Base-by-base conservation (phyloP, 306 rosid species). In the Quercus parvula region DNA sequence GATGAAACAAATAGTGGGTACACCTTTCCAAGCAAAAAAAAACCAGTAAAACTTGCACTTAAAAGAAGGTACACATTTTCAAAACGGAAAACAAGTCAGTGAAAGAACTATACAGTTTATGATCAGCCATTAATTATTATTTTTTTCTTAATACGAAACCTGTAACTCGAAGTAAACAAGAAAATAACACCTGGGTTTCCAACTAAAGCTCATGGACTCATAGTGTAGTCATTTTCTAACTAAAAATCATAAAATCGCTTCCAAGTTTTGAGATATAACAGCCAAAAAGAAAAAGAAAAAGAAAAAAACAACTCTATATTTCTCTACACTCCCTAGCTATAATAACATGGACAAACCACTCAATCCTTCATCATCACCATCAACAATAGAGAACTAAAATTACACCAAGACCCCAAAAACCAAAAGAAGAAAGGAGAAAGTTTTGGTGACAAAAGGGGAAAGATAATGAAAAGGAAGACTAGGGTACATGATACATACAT, bases 61-160 rank as follows among this genome's bases (percentile, higher is more conserved):
- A 82, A 84, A 87, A 74, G 88, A 79, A 73, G 89, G 90, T 73
- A 81, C 94, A 78, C 59, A 81, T 77, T 85, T 90, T 89, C 86
- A 77, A 84, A 74, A 73, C 35, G 61, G 70, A 70, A 71, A 59
- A 72, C 33, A 25, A 82, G 84, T 74, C 84, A 58, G 80, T 18
- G 64, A 25, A 70, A 70, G 75, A 85, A 70, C 79, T 80, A 51
- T 62, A 73, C 81, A 18, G 49, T 11, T 49, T 49, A 67, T 14
- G 72, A 68, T 68, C 54, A 35, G 72, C 54, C 52, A 35, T 38
- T 35, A 35, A 35, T 35, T 41, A 2, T 2, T 41, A 8, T 41
- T 41, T 7, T 35, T 24, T 59, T 24, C 66, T 59, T 10, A 49
- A 57, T n/a, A 57, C 81, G 55, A 62, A 68, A 56, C 64, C 81